Conservation (phyloP, 1,284 basidiomycete species). For the Moniliella sp. region DNA sequence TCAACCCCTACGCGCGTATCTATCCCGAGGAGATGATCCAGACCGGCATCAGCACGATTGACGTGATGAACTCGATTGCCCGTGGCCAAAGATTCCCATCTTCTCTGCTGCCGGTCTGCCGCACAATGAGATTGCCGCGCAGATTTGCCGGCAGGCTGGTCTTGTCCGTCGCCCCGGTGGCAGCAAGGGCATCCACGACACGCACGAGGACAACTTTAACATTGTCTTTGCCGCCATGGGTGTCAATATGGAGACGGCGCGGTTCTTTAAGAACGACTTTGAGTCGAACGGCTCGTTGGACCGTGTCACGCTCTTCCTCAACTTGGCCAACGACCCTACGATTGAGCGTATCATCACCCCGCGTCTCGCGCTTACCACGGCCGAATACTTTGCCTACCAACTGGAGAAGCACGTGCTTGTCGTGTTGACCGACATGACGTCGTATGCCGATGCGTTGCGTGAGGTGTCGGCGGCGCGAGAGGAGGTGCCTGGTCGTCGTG, state of each 20-base stretch:
- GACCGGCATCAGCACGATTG: conserved; percentile 79
- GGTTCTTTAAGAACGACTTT: conserved; percentile 99
- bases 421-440: conserved; percentile 96
- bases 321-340: conserved; percentile 99
- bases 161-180: conserved; percentile 49
- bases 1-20: conserved; percentile 96
- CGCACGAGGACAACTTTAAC: conserved; percentile 98
- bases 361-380: conserved; percentile 86
- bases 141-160: conserved; percentile 97
- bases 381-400: conserved; percentile 98
- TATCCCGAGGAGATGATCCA: conserved; percentile 99
- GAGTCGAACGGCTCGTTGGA: conserved; percentile 95
- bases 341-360: conserved; percentile 99
- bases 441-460: conserved; percentile 88
- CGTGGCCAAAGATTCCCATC: conserved; percentile 99
- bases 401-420: conserved; percentile 98
- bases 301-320: conserved; percentile 92
- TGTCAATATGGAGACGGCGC: conserved; percentile 98
- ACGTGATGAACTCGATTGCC: conserved; percentile 66
- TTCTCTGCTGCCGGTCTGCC: conserved; percentile 97
- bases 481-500: conserved; percentile 96
- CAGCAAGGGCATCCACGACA: conserved; percentile 63
- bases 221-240: conserved; percentile 99
- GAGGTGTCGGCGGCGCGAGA: conserved; percentile 87
- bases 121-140: conserved; percentile 97